A percentile compares a stretch with the other conserved stretches of the same genome.
These are phyloP conservation scores for Phytophthora pisi DNA, from an alignment of 352 stramenopile species.

Conservation along the genomic window DNA sequence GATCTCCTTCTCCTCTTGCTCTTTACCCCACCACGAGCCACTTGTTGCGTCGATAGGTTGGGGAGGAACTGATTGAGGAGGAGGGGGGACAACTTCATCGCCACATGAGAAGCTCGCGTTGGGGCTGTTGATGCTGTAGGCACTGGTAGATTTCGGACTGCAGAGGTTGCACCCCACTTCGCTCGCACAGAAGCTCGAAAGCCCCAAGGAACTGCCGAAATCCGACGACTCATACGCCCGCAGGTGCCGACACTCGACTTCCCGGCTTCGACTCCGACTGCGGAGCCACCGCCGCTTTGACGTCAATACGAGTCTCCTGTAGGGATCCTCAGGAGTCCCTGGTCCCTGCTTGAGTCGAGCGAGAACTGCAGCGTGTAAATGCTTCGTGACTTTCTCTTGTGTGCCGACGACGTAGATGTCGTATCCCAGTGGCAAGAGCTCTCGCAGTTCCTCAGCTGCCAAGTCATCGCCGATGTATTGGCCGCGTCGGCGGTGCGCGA, in stretches of 20 bases:
- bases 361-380: conserved; percentile 60
- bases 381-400: conserved; percentile 75
- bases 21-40: conserved; percentile 21
- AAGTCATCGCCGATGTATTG: conserved; percentile 53
- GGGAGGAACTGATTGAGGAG: neutral
- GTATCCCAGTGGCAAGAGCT: conserved; percentile 67
- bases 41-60: neutral
- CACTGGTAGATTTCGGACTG: conserved; percentile 14
- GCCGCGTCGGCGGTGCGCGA: conserved; percentile 35
- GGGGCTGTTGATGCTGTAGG: conserved; percentile 14
- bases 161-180: conserved; percentile 14
- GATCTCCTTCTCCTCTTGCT: conserved; percentile 45
- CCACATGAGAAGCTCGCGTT: conserved; percentile 16
- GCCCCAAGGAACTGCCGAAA: conserved; percentile 11
- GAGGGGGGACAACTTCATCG: conserved; percentile 1
- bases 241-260: conserved; percentile 13
- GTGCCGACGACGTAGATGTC: conserved; percentile 79
- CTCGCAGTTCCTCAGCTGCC: conserved; percentile 39
- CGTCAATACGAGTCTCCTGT: conserved; percentile 35
- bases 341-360: conserved; percentile 42
- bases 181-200: conserved; percentile 14
- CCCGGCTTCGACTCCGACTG: conserved; percentile 1
- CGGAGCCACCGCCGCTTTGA: conserved; percentile 6
- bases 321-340: conserved; percentile 14
- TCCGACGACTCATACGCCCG: conserved; percentile 18